phyloP scores from a whole-genome alignment of 176 grass and related monocot species.

The Cenchrus purpureus region DNA sequence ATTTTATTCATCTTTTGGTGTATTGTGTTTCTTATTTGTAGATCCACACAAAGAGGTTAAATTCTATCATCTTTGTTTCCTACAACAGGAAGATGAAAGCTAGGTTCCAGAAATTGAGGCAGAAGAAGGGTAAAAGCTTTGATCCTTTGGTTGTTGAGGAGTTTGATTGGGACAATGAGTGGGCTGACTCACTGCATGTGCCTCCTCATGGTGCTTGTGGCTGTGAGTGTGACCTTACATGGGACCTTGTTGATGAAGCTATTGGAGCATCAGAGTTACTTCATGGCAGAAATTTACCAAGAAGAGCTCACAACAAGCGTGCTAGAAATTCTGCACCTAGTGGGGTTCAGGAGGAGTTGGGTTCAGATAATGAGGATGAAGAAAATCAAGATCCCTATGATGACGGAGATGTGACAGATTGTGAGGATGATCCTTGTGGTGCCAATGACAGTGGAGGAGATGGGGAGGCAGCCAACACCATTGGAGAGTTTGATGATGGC shows the following conservation, averaged over 20 bases:
- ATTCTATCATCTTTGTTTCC: not conserved
- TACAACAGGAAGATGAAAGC: not conserved
- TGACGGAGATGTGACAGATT: not conserved
- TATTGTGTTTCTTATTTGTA: not conserved
- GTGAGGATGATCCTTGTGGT: not conserved
- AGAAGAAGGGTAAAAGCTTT: not conserved
- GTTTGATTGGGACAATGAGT: not conserved
- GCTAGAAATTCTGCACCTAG: not conserved
- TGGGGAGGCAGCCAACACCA: too few species aligned
- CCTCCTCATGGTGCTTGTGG: not conserved
- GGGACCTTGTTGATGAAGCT: not conserved
- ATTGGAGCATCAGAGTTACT: not conserved
- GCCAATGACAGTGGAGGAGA: too few species aligned
- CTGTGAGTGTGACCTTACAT: not conserved
- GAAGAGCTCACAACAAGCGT: not conserved
- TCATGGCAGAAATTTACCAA: not conserved
- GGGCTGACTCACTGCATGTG: not conserved
- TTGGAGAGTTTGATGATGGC: too few species aligned
- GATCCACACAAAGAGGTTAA: not conserved
- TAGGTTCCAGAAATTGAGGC: not conserved
- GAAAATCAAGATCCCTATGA: not conserved
- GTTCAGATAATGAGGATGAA: not conserved
- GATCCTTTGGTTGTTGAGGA: not conserved
- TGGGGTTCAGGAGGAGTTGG: not conserved
- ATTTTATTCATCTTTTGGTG: not conserved